phyloP scores from a whole-genome alignment of 164 flowering plant genomes.

The Berberis thunbergii region DNA sequence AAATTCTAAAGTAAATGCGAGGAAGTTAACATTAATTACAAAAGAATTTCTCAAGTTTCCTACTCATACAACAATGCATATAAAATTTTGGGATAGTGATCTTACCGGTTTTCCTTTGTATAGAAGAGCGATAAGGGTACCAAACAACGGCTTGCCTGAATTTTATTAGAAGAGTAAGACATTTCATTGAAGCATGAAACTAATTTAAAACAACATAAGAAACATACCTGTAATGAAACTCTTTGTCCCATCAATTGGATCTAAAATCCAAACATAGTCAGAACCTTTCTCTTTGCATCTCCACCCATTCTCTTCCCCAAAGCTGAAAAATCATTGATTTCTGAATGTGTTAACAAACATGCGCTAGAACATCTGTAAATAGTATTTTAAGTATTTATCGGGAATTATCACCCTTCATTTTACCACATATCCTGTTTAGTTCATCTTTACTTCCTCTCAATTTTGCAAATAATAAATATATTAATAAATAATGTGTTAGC shows the following conservation, averaged over 20 bases:
- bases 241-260: conserved; percentile 97
- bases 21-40: too few species aligned
- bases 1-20: too few species aligned
- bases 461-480: too few species aligned
- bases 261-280: conserved; percentile 94
- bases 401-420: too few species aligned
- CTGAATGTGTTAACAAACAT: background rate
- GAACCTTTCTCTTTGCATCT: conserved; percentile 62
- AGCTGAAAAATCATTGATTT: conserved; percentile 37
- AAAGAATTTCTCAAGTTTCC: too few species aligned
- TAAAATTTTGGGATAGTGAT: background rate
- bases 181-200: background rate
- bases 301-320: conserved; percentile 98
- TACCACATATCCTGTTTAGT: too few species aligned
- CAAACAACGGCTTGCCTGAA: conserved; percentile 96
- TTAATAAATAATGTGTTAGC: too few species aligned
- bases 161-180: conserved; percentile 7
- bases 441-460: too few species aligned
- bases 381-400: background rate
- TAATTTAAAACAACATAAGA: background rate
- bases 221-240: conserved; percentile 86
- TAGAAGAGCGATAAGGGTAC: conserved; percentile 86
- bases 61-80: background rate
- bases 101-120: conserved; percentile 83
- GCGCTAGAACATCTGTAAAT: background rate